Base-by-base conservation (phyloP, 768 basidiomycete species). In the Naganishia vishniacii region DNA sequence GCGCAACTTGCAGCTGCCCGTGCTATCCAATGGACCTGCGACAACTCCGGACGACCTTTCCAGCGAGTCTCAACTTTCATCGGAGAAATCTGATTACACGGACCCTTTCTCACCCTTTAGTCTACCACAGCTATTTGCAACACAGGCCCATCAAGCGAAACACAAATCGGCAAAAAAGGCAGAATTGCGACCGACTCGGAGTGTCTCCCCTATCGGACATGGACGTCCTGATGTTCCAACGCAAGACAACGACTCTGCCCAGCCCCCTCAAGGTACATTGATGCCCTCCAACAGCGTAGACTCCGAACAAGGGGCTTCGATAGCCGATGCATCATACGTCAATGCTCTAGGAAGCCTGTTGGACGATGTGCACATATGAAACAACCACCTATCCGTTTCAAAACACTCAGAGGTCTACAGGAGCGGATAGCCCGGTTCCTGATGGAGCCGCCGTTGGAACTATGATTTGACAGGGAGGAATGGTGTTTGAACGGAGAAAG, bases 311-410 rank as follows among this genome's bases (percentile, higher is more conserved):
- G 34, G 37, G 23, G n/a, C 20, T 12, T 41, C 53, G 23, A n/a
- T 56, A 37, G 20, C 34, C 53, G 53, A 37, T 13, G 53, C 37
- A 26, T 56, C 53, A 40, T 56, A 56, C 23, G 53, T 56, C 32
- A 23, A 41, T 37, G 53, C 23, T 12, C 37, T 56, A 3, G 53
- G 53, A n/a, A 56, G 53, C 15, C 37, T 56, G 53, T 29, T 56
- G 53, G 34, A 56, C 11, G 53, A 56, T 40, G 53, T 56, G 23
- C 53, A 56, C 26, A 56, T 56, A 34, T 56, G 37, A 56, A 56
- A 34, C 20, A 23, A 13, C 34, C 53, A 40, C 34, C 40, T 56
- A 13, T 20, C 53, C 34, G 15, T 37, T 7, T 37, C 34, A 7
- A 15, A 37, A 15, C 34, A 37, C 7, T 11, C 18, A 8, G 13